phyloP scores from a whole-genome alignment of 164 flowering plant species.

The Berberis thunbergii region DNA sequence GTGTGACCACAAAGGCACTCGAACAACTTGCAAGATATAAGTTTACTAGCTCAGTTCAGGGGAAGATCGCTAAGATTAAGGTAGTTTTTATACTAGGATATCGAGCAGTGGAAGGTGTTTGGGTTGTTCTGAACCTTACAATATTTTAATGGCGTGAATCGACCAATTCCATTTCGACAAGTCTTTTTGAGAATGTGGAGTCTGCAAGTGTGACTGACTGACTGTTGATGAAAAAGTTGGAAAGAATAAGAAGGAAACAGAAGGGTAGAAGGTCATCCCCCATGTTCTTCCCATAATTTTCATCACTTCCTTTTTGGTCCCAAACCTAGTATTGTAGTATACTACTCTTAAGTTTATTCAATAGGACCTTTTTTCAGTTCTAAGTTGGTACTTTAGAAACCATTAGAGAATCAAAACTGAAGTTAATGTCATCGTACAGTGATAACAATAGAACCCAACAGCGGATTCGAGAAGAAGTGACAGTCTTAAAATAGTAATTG shows the following conservation, averaged over 20 bases:
- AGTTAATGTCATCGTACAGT: no score
- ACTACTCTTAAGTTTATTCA: background rate
- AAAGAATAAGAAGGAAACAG: slow-evolving; percentile 24
- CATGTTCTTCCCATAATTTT: slow-evolving; percentile 50
- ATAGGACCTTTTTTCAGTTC: no score
- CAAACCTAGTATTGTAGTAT: slow-evolving; percentile 11
- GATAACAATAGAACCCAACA: no score
- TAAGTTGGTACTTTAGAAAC: no score
- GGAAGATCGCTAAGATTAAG: slow-evolving; percentile 17
- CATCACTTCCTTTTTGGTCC: slow-evolving; percentile 22
- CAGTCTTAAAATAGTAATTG: no score
- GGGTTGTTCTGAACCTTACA: background rate
- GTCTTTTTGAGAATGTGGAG: slow-evolving; percentile 42
- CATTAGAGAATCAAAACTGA: no score
- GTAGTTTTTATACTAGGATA: slow-evolving; percentile 17
- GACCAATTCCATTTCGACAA: slow-evolving; percentile 31
- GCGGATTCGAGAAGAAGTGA: no score
- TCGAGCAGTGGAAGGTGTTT: slow-evolving; percentile 24
- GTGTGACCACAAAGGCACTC: slow-evolving; percentile 12
- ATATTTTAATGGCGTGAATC: slow-evolving; percentile 25
- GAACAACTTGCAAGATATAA: slow-evolving; percentile 12
- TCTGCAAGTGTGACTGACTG: slow-evolving; percentile 21
- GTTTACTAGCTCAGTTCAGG: slow-evolving; percentile 11
- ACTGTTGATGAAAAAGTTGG: slow-evolving; percentile 21
- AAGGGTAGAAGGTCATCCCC: slow-evolving; percentile 17